These are phyloP conservation scores for Alopecurus myosuroides DNA, from an alignment of 176 grass and related monocot species.

Conservation along the genomic window DNA sequence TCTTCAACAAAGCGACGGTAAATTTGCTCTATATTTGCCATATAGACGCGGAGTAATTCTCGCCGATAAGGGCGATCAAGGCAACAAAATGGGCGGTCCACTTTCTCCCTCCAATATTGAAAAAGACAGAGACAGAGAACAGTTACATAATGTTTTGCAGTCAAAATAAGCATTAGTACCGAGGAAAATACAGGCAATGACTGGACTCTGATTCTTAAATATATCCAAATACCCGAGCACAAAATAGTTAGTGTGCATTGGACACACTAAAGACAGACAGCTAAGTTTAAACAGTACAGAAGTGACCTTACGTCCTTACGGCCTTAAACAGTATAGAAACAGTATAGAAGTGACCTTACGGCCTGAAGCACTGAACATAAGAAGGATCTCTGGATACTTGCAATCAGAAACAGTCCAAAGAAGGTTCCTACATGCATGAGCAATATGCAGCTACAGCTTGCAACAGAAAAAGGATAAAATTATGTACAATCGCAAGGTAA, in stretches of 20 bases:
- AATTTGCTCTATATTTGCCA: conserved; percentile 89
- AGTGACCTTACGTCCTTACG: not conserved
- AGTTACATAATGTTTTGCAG: conserved; percentile 26
- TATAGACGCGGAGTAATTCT: conserved; percentile 78
- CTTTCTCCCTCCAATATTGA: conserved; percentile 61
- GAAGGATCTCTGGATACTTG: not conserved
- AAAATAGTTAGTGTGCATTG: conserved; percentile 9
- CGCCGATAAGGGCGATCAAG: conserved; percentile 72
- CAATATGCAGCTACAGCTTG: conserved; percentile 7
- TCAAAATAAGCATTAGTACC: conserved; percentile 3
- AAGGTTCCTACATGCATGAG: conserved; percentile 17
- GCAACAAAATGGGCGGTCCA: conserved; percentile 65
- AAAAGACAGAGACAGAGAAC: conserved; percentile 1
- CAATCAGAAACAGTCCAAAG: conserved; percentile 9
- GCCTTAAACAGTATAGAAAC: no score
- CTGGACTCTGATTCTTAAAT: not conserved
- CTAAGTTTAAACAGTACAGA: not conserved
- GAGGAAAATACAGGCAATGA: not conserved
- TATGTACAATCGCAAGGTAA: not conserved
- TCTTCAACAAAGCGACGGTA: conserved; percentile 77
- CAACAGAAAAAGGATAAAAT: not conserved
- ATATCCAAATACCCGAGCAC: conserved; percentile 6
- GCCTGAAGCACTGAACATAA: not conserved
- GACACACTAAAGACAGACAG: conserved; percentile 8
- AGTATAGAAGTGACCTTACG: not conserved